Conservation (phyloP, 495 filamentous ascomycete species). For the Aspergillus leporis region DNA sequence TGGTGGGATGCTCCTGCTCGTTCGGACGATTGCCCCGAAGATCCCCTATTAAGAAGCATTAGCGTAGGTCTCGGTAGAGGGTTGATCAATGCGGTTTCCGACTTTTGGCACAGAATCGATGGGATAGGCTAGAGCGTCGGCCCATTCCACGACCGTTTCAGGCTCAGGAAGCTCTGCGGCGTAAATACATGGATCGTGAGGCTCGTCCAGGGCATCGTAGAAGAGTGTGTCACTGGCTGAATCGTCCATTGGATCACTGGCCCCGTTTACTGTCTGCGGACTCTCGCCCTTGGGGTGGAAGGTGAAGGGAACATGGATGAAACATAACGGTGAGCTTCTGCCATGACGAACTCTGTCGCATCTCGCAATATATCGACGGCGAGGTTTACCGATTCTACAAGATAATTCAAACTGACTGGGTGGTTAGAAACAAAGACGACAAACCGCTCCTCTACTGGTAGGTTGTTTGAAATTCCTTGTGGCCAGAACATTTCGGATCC, state of each 20-base stretch:
- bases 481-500: neutral
- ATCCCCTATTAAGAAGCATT: neutral
- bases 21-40: neutral
- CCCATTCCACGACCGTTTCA: neutral
- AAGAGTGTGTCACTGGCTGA: neutral
- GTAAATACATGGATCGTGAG: neutral
- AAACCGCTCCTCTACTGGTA: neutral
- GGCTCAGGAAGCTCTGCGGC: neutral
- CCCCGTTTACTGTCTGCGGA: neutral
- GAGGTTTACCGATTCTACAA: conserved; percentile 1
- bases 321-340: neutral
- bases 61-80: neutral
- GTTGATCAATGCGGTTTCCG: neutral
- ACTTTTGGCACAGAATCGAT: neutral
- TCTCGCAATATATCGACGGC: neutral
- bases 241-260: neutral
- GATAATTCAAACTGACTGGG: neutral
- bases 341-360: neutral
- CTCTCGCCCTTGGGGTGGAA: neutral
- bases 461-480: neutral
- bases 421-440: neutral
- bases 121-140: neutral
- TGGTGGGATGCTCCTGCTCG: neutral
- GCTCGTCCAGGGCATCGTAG: conserved; percentile 2
- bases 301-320: conserved; percentile 4